Percentiles rank a stretch among this genome's conserved stretches.
Conservation (phyloP, 768 basidiomycete genomes). For the Nevesoporus exiguus region DNA sequence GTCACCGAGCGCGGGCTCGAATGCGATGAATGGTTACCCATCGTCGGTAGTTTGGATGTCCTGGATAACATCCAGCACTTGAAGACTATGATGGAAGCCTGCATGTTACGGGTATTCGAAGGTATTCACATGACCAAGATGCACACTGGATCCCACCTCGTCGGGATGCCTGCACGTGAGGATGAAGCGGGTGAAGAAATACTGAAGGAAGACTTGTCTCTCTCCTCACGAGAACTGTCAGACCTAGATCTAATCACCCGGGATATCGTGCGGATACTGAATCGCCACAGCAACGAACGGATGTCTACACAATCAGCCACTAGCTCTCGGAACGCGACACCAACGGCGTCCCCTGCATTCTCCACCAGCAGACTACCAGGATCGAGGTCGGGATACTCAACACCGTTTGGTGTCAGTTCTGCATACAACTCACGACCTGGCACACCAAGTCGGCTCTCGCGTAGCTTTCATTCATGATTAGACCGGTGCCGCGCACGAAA, state of each 20-base stretch:
- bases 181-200: conserved; percentile 59
- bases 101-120: conserved; percentile 88
- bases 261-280: conserved; percentile 70
- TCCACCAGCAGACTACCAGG: conserved; percentile 38
- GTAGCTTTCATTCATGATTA: conserved; percentile 34
- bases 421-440: conserved; percentile 54
- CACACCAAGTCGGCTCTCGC: conserved; percentile 57
- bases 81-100: conserved; percentile 74
- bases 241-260: conserved; percentile 74
- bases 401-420: conserved; percentile 45
- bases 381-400: conserved; percentile 57
- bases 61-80: conserved; percentile 82
- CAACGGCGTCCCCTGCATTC: conserved; percentile 50
- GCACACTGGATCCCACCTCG: conserved; percentile 27
- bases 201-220: conserved; percentile 41
- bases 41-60: conserved; percentile 67
- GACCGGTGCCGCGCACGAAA: conserved; percentile 1
- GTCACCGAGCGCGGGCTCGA: conserved; percentile 71
- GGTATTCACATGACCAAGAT: conserved; percentile 55
- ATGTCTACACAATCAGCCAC: conserved; percentile 51
- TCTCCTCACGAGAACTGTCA: conserved; percentile 65
- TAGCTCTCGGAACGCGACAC: conserved; percentile 67
- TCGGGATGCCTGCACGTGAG: conserved; percentile 37
- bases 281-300: conserved; percentile 67
- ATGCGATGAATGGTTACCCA: conserved; percentile 89